Evolutionary conservation across 1,284 basidiomycete genomes (phyloP).

Genomic region (Marasmius sp.): DNA sequence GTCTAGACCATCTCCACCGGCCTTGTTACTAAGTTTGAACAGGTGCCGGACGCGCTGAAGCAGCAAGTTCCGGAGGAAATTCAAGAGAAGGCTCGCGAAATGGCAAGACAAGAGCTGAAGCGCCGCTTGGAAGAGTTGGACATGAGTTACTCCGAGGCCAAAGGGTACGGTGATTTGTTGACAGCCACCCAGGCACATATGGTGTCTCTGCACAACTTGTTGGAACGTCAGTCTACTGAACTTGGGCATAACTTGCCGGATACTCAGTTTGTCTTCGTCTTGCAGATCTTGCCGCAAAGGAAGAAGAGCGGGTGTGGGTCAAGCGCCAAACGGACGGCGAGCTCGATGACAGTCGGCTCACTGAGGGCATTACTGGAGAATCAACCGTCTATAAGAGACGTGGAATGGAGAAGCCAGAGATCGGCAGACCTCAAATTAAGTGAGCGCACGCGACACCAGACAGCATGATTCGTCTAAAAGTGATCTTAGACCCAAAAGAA

Average conservation of each 20-base stretch:
- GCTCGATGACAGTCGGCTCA: conserved; percentile 63
- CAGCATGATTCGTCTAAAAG: background rate
- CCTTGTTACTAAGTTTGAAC: background rate
- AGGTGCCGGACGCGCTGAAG: conserved; percentile 57
- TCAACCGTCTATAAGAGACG: conserved; percentile 68
- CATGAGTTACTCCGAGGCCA: conserved; percentile 55
- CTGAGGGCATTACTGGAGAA: conserved; percentile 66
- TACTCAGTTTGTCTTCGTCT: background rate
- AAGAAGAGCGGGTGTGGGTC: conserved; percentile 68
- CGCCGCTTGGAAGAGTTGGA: conserved; percentile 60
- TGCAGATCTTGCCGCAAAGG: conserved; percentile 61
- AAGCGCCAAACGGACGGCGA: conserved; percentile 71
- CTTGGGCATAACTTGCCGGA: background rate
- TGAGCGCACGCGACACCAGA: conserved; percentile 24
- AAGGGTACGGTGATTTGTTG: conserved; percentile 52
- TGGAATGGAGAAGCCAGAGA: conserved; percentile 65
- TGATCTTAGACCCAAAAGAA: conserved; percentile 56
- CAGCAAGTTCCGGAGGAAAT: conserved; percentile 58
- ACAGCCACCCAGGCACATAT: conserved; percentile 59
- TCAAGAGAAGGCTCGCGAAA: conserved; percentile 60
- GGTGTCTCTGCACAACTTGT: conserved; percentile 53
- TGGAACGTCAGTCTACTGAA: conserved; percentile 51
- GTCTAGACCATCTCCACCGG: background rate
- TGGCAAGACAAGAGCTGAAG: conserved; percentile 62
- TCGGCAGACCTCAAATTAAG: conserved; percentile 68